Base-by-base conservation (phyloP, 192 early-diverging fungal genomes). In the Lunasporangiospora selenospora region DNA sequence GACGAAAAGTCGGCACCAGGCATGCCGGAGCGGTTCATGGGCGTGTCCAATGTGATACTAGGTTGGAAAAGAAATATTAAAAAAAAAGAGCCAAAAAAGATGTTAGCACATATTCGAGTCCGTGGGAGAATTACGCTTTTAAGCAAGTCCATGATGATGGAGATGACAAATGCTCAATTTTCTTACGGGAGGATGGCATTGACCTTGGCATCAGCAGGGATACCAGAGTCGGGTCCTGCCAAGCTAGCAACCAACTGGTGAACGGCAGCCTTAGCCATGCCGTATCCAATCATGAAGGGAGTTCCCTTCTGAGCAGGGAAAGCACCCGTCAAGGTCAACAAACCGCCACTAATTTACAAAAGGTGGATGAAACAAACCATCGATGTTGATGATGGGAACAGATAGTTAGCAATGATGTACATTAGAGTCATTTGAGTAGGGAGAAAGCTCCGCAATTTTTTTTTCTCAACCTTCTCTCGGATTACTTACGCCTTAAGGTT, bases 191-290 rank as follows among this genome's bases (percentile, higher is more conserved):
- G 78, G 33, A 92, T 78, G 8, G 85, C 93, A 26, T 84, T 82
- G 6, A 93, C 90, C 23, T 83, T 84, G 44, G 88, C 83, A 27
- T 67, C 70, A 1, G 76, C 53, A 31, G 91, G 92, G 13, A 99
- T 70, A 5, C 95, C 97, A 52, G 87, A 86, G 13, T 78, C 83
- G 38, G 82, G 58, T 5, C 79, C 84, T 37, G 94, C 90, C 40
- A 92, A 67, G 61, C 89, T 91, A 30, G 85, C 75, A 0, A 93
- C 86, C 55, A 97, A 67, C 33, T 99, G 97, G 78, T 97, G 95
- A 21, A 96, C 94, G 6, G 89, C 89, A 13, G 95, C 93, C 73
- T 99, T 99, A 42, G 94, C 93, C 73, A 95, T 78, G 30, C 97
- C 97, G 67, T 99, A 98, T 13, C 93, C 95, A 54, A 95, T 86